Base-by-base conservation (phyloP, 352 stramenopile genomes). In the Phytophthora colocasiae region DNA sequence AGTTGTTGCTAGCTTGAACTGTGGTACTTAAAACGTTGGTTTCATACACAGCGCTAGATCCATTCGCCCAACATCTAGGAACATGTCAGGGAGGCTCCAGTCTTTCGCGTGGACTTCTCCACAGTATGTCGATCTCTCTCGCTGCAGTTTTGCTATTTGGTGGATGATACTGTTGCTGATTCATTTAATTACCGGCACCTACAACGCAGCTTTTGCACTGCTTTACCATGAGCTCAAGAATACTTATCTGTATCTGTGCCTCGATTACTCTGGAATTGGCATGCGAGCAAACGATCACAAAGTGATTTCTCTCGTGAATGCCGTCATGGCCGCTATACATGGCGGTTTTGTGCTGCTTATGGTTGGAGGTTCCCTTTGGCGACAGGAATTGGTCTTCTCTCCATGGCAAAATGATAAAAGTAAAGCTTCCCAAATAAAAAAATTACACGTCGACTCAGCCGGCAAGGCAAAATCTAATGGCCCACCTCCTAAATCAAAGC, bases 261-360 rank as follows among this genome's bases (percentile, higher is more conserved):
- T 53, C 9, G 47, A 53, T 6, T 53, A 53, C 29, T 41, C 24
- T 41, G 47, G 47, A 41, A 41, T 53, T 4, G 47, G 29, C 3
- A 41, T 41, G 47, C 8, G 15, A 10, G 47, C 47, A 4, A 6
- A 53, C 11, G n/a, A 41, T 41, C 47, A 53, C 15, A 29, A 15
- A 9, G 15, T 41, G 11, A 53, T 43, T 29, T 29, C 47, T n/a
- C 2, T 29, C n/a, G 47, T 41, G 29, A 52, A 53, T 11, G n/a
- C 17, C 6, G 4, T 53, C 3, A 29, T 53, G 47, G 27, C 15
- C n/a, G n/a, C n/a, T n/a, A 40, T 41, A 2, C 47, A 53, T 5
- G 47, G 47, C 3, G 27, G 3, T 2, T 41, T 29, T 9, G 9
- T 14, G n/a, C 14, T 53, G 6, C 9, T 53, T 3, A 53, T 53